Conservation (phyloP, 805 yeast species). For the Candida maltosa region DNA sequence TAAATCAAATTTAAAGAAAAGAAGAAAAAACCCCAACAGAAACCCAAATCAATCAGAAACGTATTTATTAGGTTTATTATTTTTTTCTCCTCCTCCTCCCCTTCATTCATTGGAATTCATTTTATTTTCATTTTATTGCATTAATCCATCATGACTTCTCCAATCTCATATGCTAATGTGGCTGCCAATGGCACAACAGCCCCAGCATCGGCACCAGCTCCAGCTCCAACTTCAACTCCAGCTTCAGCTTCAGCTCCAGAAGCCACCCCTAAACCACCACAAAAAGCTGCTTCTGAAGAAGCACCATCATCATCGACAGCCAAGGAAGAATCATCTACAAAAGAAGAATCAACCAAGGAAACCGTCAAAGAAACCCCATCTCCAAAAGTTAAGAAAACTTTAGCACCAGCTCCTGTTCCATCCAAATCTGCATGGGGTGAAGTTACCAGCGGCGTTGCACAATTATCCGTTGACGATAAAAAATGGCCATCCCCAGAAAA, state of each 20-base stretch:
- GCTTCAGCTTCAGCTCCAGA: slow-evolving; percentile 6
- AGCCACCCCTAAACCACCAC: slow-evolving; percentile 8
- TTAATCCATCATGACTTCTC: slow-evolving; percentile 15
- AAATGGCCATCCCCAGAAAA: slow-evolving; percentile 45
- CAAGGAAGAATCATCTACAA: no score
- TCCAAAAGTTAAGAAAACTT: slow-evolving; percentile 25
- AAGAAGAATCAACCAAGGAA: no score
- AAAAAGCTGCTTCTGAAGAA: not conserved
- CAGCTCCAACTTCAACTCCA: no score
- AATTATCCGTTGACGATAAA: slow-evolving; percentile 32
- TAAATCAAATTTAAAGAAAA: no score
- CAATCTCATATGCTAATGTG: slow-evolving; percentile 40
- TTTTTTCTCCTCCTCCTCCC: no score
- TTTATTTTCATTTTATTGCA: not conserved
- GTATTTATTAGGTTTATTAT: no score
- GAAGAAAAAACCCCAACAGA: no score
- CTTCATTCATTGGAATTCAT: no score
- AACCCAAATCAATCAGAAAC: no score
- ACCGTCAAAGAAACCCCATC: slow-evolving; percentile 9
- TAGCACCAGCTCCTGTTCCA: slow-evolving; percentile 48
- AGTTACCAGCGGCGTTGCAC: slow-evolving; percentile 11
- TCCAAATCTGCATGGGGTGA: slow-evolving; percentile 41
- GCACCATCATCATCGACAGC: not conserved
- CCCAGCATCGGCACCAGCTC: not conserved
- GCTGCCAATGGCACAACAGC: slow-evolving; percentile 32